Evolutionary conservation across 139 green algal species (phyloP), one percentile per base, ranked within the genome.

Genomic region (Chlamydomonas urium): DNA sequence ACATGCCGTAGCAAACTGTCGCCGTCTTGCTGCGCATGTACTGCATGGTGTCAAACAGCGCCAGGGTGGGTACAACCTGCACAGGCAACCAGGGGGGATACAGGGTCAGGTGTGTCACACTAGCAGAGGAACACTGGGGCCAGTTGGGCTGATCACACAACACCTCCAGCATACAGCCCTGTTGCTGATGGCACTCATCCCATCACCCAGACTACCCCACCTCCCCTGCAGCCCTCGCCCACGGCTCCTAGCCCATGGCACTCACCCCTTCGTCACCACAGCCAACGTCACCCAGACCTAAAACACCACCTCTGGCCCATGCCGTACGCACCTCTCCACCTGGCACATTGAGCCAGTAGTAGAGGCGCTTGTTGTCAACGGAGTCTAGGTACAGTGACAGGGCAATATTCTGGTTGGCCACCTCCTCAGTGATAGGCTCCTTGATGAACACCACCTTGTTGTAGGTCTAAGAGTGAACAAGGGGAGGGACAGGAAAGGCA

Each of bases 41-140:
- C 67, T 90, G 85, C 90, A 99, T 98, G 1, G 95, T 98, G 88
- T 99, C 95, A 73, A 97, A 91, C 58, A 99, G 80, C 17, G 95
- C 93, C 32, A 99, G 84, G 33, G 84, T 93, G 6, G 95, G 93
- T 35, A 96, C 91, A 26, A 97, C 86, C 86, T 94, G 82, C n/a
- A n/a, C n/a, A n/a, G n/a, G n/a, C n/a, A n/a, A n/a, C n/a, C n/a
- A n/a, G n/a, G n/a, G n/a, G n/a, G n/a, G n/a, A n/a, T n/a, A n/a
- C n/a, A n/a, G n/a, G n/a, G n/a, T n/a, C n/a, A n/a, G n/a, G n/a
- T n/a, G n/a, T n/a, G n/a, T n/a, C n/a, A n/a, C n/a, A n/a, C n/a
- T n/a, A n/a, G n/a, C n/a, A n/a, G n/a, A n/a, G n/a, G n/a, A n/a
- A n/a, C n/a, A n/a, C n/a, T n/a, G n/a, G n/a, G n/a, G n/a, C n/a